Percentiles rank a stretch among this genome's conserved stretches.
Evolutionary conservation across 2,329 filamentous ascomycete species (phyloP).

Genomic region (Fusarium chlamydosporum): DNA sequence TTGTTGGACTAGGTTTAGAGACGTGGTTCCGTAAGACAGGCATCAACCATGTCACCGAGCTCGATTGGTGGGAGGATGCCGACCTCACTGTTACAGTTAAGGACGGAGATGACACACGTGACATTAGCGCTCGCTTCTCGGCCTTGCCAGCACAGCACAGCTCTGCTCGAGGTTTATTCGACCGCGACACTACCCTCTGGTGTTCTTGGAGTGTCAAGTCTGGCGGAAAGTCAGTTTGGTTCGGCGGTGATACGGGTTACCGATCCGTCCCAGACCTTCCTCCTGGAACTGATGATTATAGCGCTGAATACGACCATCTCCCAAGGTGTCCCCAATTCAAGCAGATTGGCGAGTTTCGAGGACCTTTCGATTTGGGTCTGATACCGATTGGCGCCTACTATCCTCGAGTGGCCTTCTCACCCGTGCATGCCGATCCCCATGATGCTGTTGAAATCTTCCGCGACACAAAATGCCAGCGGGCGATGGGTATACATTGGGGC

Average conservation of each 20-base stretch:
- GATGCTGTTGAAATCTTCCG: slow-evolving; percentile 91
- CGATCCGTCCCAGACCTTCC: slow-evolving; percentile 78
- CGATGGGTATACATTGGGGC: slow-evolving; percentile 94
- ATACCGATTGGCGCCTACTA: slow-evolving; percentile 95
- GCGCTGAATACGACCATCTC: slow-evolving; percentile 72
- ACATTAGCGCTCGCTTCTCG: slow-evolving; percentile 81
- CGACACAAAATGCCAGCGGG: slow-evolving; percentile 82
- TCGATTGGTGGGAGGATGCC: slow-evolving; percentile 95
- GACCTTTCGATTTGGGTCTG: slow-evolving; percentile 90
- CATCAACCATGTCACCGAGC: slow-evolving; percentile 83
- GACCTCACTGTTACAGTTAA: slow-evolving; percentile 72
- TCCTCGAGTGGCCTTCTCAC: slow-evolving; percentile 78
- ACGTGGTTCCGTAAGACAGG: slow-evolving; percentile 82
- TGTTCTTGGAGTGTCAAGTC: slow-evolving; percentile 85
- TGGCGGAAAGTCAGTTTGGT: slow-evolving; percentile 84
- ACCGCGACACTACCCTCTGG: slow-evolving; percentile 86
- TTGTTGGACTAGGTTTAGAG: slow-evolving; percentile 86
- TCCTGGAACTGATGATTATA: slow-evolving; percentile 77
- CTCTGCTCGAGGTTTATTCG: slow-evolving; percentile 76
- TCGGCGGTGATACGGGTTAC: slow-evolving; percentile 93
- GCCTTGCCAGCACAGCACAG: slow-evolving; percentile 85
- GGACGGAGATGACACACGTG: slow-evolving; percentile 51
- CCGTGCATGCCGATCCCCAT: slow-evolving; percentile 87
- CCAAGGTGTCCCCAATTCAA: slow-evolving; percentile 87
- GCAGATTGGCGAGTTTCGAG: slow-evolving; percentile 82